phyloP scores from a whole-genome alignment of 805 yeast species.

The Candida ascalaphidarum region DNA sequence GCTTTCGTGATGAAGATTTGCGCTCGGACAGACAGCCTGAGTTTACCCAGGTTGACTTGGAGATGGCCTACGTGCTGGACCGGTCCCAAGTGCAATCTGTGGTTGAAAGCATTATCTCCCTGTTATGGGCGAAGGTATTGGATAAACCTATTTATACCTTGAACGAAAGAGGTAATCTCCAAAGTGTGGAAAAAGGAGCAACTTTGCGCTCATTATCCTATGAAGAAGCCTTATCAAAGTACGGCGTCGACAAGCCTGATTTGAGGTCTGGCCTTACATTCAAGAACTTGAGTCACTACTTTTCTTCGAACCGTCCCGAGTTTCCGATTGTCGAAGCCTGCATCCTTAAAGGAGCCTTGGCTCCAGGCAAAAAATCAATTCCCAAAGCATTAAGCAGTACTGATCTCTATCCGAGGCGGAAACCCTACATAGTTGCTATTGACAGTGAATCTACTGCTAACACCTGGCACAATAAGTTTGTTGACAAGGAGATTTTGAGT shows the following conservation, averaged over 20 bases:
- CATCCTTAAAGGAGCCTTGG: slow-evolving; percentile 45
- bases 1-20: slow-evolving; percentile 94
- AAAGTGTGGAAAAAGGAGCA: slow-evolving; percentile 20
- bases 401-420: slow-evolving; percentile 43
- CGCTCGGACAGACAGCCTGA: slow-evolving; percentile 96
- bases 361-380: slow-evolving; percentile 15
- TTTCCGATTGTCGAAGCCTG: slow-evolving; percentile 74
- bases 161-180: slow-evolving; percentile 20
- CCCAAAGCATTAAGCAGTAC: slow-evolving; percentile 32
- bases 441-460: slow-evolving; percentile 26
- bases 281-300: slow-evolving; percentile 35
- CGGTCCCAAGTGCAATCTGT: slow-evolving; percentile 56
- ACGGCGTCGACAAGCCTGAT: slow-evolving; percentile 95
- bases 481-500: slow-evolving; percentile 18
- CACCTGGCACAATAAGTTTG: slow-evolving; percentile 35
- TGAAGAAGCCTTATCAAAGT: slow-evolving; percentile 56
- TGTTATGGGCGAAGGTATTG: slow-evolving; percentile 47
- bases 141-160: slow-evolving; percentile 29
- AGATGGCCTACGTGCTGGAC: slow-evolving; percentile 74
- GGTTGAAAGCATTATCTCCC: slow-evolving; percentile 48
- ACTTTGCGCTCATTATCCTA: too few species aligned
- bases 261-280: slow-evolving; percentile 55
- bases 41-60: slow-evolving; percentile 94
- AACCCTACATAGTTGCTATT: slow-evolving; percentile 51
- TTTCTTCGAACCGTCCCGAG: slow-evolving; percentile 12